Base-by-base conservation (phyloP, 192 early-diverging fungal genomes). In the Coemansia furcata region DNA sequence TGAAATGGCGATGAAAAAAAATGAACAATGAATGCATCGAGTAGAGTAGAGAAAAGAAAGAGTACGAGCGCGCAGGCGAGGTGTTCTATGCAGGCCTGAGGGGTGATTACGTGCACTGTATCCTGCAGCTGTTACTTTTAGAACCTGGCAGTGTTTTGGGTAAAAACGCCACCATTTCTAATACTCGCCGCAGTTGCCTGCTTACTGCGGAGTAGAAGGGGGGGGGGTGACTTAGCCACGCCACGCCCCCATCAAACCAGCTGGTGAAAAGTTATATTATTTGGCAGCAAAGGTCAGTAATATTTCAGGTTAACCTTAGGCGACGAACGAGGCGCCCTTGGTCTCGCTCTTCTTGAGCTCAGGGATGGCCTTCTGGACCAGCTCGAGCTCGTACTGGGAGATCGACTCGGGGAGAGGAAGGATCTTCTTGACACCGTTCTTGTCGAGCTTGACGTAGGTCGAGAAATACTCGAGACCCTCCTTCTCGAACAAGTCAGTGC, bases 261-360 rank as follows among this genome's bases (percentile, higher is more conserved):
- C 23, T 26, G 23, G 23, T 26, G 23, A 26, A 26, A 26, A 26
- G 23, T 26, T 26, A 26, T 26, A 26, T 26, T 26, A 26, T 26
- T 26, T 26, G 23, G 23, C 23, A 26, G 23, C 23, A 26, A 26
- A 26, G 23, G 23, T 26, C 23, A 26, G 23, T 26, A 26, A 26
- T 23, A 49, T n/a, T 23, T 49, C 21, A 21, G 46, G n/a, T 37
- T 19, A 10, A n/a, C 58, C 39, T 23, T 38, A 60, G 62, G 71
- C 74, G 21, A 82, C 84, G 71, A 85, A 85, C 33, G 67, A 49
- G 37, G 67, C 57, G 65, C 97, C 97, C 91, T 98, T 98, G 68
- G 70, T 72, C 80, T 97, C 95, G 88, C 94, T 99, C 69, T 85
- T 87, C 88, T 91, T 90, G 60, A 99, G 89, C 85, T 99, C 95